These are phyloP conservation scores for Pelargonium fulgidum DNA, from an alignment of 441 rosid species.

Conservation along the genomic window DNA sequence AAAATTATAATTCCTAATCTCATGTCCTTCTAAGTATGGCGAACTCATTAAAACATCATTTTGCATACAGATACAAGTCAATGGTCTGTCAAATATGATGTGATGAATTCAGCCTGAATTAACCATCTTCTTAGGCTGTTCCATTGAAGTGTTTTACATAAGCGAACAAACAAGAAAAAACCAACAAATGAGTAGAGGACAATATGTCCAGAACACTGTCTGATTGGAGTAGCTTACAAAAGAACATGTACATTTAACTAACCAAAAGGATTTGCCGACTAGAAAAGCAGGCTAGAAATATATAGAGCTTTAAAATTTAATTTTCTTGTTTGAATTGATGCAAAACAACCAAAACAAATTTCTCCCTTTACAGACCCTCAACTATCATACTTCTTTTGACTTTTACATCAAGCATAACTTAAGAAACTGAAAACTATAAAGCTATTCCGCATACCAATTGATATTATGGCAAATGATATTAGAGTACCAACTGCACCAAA, in stretches of 20 bases:
- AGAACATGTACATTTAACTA: not conserved
- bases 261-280: too few relatives aligned
- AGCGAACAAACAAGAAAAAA: constrained; percentile 41
- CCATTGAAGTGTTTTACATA: constrained; percentile 27
- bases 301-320: too few relatives aligned
- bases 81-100: not conserved
- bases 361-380: too few relatives aligned
- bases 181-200: not conserved
- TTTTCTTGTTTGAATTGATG: too few relatives aligned
- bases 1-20: not conserved
- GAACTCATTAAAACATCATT: too few relatives aligned
- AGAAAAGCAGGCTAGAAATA: too few relatives aligned
- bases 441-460: constrained; percentile 29
- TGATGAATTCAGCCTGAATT: not conserved
- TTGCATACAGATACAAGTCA: not conserved
- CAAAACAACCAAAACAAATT: too few relatives aligned
- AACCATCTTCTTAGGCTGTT: not conserved
- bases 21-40: not conserved
- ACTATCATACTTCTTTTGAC: too few relatives aligned
- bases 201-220: not conserved
- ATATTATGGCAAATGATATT: constrained; percentile 49
- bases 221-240: not conserved
- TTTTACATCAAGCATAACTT: not conserved
- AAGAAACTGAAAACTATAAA: not conserved
- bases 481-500: constrained; percentile 55